These are phyloP conservation scores for Talaromyces sp. DNA, from an alignment of 2,329 filamentous ascomycete species.

Conservation along the genomic window DNA sequence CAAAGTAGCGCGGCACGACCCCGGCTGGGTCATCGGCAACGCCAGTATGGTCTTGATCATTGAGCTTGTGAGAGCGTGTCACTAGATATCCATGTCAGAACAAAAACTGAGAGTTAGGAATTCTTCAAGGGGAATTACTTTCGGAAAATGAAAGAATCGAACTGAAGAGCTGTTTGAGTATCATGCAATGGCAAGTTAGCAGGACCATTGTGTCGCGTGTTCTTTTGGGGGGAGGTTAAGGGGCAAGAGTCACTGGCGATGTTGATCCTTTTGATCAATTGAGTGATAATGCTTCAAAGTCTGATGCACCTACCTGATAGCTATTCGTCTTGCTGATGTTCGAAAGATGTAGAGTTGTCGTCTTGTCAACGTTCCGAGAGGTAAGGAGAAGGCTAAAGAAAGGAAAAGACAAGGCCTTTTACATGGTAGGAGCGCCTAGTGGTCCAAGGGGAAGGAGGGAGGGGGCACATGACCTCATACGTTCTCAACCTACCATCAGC, in stretches of 20 bases:
- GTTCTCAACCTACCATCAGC: constrained; percentile 6
- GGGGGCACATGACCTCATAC: constrained; percentile 16
- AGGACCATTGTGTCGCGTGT: constrained; percentile 4
- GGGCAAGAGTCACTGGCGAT: not conserved
- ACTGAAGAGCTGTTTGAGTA: not conserved
- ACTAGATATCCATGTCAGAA: constrained; percentile 51
- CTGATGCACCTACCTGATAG: not conserved
- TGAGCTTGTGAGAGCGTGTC: constrained; percentile 96
- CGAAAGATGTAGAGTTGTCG: not conserved
- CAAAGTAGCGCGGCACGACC: constrained; percentile 86
- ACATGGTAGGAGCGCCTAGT: not conserved
- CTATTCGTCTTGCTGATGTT: not conserved
- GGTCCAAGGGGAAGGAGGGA: constrained; percentile 1
- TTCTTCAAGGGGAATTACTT: not conserved
- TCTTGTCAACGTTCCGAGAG: not conserved
- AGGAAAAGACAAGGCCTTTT: not conserved
- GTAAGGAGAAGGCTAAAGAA: not conserved
- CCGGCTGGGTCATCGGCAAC: constrained; percentile 73
- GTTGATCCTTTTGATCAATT: not conserved
- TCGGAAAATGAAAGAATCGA: not conserved
- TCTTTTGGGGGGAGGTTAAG: not conserved
- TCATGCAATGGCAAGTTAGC: not conserved
- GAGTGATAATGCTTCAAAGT: not conserved
- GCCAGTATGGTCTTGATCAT: constrained; percentile 84
- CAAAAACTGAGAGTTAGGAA: not conserved